Evolutionary conservation across 2,329 filamentous ascomycete species (phyloP).

Genomic region (Scleromitrula shiraiana): DNA sequence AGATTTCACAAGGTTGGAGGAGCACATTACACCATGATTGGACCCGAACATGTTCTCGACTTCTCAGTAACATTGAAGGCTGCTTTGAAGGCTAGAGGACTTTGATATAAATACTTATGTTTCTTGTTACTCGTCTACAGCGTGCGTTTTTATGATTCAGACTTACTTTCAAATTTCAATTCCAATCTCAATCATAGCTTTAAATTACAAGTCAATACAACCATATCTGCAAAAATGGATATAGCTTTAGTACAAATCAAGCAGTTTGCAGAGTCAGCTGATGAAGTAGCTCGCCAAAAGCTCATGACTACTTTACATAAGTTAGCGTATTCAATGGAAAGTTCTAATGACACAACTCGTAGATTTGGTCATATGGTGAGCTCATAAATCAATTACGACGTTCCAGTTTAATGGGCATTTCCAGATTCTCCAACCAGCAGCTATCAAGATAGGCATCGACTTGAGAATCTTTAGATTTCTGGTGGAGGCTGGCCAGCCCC

Average conservation of each 20-base stretch:
- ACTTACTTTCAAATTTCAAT: background rate
- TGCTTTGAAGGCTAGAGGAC: slow-evolving; percentile 18
- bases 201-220: background rate
- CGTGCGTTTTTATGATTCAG: background rate
- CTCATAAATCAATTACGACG: background rate
- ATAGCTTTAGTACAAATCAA: background rate
- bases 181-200: background rate
- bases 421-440: background rate
- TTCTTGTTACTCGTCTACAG: background rate
- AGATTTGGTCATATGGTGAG: background rate
- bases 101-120: slow-evolving; percentile 3
- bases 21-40: slow-evolving; percentile 35
- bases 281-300: background rate
- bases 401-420: background rate
- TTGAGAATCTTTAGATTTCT: background rate
- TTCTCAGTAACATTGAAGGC: slow-evolving; percentile 29
- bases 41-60: slow-evolving; percentile 29
- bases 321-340: background rate
- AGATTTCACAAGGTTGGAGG: slow-evolving; percentile 32
- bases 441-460: background rate
- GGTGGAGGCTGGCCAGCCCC: background rate
- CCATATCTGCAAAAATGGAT: background rate
- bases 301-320: background rate
- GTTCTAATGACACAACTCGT: background rate
- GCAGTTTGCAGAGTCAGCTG: background rate